Conservation (phyloP, 208 protist genomes). For the Tritrichomonas musculus region DNA sequence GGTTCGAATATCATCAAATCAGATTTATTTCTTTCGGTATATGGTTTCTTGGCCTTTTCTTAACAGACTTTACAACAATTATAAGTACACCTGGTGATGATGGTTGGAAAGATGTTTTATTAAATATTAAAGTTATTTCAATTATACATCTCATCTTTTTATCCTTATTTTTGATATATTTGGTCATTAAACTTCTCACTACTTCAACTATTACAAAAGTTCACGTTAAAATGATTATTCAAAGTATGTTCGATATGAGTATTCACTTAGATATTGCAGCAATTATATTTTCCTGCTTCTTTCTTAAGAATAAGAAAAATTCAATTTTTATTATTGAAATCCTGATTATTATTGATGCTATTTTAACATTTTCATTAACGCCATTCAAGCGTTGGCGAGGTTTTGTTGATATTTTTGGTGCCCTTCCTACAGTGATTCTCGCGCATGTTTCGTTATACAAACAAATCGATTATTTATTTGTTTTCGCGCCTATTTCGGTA, state of each 20-base stretch:
- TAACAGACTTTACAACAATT: constrained; percentile 30
- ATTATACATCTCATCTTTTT: background rate
- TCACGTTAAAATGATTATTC: background rate
- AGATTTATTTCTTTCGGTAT: background rate
- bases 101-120: background rate
- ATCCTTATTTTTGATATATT: background rate
- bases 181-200: background rate
- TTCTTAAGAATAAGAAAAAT: background rate
- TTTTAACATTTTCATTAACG: background rate
- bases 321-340: background rate
- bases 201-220: background rate
- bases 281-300: background rate
- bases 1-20: background rate
- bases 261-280: background rate
- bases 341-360: background rate
- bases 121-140: background rate
- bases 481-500: background rate
- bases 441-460: background rate
- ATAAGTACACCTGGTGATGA: background rate
- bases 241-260: background rate
- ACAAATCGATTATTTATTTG: background rate
- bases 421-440: background rate
- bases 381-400: background rate
- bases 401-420: background rate
- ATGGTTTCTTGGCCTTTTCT: constrained; percentile 29